phyloP scores from a whole-genome alignment of 2,329 filamentous ascomycete species.

The Fusarium sp. region DNA sequence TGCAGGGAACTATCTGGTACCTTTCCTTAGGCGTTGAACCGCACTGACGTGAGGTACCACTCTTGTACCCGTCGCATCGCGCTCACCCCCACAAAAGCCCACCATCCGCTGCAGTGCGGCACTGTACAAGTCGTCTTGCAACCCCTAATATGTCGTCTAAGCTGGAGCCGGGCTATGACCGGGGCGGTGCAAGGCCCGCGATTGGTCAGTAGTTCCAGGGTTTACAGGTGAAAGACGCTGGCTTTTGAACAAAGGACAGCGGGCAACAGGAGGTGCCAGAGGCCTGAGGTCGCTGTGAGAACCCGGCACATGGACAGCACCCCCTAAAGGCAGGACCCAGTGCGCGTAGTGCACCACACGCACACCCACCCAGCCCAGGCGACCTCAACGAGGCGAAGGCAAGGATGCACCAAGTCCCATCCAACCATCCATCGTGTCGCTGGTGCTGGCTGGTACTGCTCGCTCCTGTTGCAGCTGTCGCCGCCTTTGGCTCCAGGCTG shows the following conservation, averaged over 20 bases:
- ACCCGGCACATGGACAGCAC: neutral
- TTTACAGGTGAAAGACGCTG: conserved; percentile 21
- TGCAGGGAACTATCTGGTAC: conserved; percentile 28
- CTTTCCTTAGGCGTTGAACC: neutral
- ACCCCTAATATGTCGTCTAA: conserved; percentile 42
- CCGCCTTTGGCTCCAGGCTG: conserved; percentile 20
- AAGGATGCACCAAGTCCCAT: conserved; percentile 34
- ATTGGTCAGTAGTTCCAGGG: conserved; percentile 36
- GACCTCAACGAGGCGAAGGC: conserved; percentile 10
- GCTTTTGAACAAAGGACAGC: conserved; percentile 10
- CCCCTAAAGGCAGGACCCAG: conserved; percentile 7
- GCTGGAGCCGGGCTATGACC: conserved; percentile 19
- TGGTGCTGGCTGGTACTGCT: conserved; percentile 15
- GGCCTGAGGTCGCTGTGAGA: conserved; percentile 26
- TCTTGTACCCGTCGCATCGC: conserved; percentile 21
- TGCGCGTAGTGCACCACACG: neutral
- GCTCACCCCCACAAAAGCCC: conserved; percentile 8
- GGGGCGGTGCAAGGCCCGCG: neutral
- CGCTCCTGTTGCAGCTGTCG: conserved; percentile 30
- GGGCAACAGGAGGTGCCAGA: conserved; percentile 25
- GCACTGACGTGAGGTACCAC: neutral
- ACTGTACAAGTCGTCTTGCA: conserved; percentile 29
- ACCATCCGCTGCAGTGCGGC: conserved; percentile 27
- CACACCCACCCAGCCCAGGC: neutral
- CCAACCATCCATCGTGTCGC: conserved; percentile 15